phyloP scores from a whole-genome alignment of 139 green algal species.

The Coelastrella sp. region DNA sequence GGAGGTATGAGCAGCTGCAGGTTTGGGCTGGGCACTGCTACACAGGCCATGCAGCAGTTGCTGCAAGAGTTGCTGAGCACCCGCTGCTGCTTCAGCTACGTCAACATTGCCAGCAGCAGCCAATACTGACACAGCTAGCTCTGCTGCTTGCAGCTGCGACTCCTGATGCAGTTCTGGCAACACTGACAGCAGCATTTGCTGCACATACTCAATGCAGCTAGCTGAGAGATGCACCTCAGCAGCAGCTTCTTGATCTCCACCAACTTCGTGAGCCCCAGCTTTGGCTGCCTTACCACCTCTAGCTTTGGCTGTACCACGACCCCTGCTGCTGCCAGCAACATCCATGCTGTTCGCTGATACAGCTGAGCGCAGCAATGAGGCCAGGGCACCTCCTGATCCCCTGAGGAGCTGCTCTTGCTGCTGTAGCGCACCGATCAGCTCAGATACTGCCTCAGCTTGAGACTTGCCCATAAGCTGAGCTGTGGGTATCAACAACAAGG shows the following conservation, averaged over 20 bases:
- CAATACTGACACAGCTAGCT: conserved; percentile 23
- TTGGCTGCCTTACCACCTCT: neutral
- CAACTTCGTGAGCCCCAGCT: neutral
- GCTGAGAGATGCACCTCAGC: conserved; percentile 28
- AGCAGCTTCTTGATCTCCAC: neutral
- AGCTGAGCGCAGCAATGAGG: conserved; percentile 15
- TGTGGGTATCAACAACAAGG: conserved; percentile 1
- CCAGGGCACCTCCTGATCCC: neutral
- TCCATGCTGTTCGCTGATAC: conserved; percentile 14
- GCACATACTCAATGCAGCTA: neutral
- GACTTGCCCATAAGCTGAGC: no score
- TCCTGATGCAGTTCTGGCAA: conserved; percentile 5
- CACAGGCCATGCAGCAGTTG: conserved; percentile 2
- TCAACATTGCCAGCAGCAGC: conserved; percentile 5
- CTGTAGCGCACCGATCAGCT: conserved; percentile 6
- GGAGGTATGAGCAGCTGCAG: neutral
- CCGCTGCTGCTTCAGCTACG: neutral
- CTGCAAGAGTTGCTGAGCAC: conserved; percentile 5
- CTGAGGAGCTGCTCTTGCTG: conserved; percentile 2
- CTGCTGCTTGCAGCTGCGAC: neutral
- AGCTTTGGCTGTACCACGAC: neutral
- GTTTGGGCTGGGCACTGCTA: neutral
- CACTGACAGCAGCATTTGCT: conserved; percentile 14
- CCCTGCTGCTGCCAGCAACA: neutral
- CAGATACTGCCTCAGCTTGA: no score